Percentiles rank a stretch among this genome's conserved stretches.
These are phyloP conservation scores for Trametes elegans DNA, from an alignment of 768 basidiomycete genomes.

Conservation along the genomic window DNA sequence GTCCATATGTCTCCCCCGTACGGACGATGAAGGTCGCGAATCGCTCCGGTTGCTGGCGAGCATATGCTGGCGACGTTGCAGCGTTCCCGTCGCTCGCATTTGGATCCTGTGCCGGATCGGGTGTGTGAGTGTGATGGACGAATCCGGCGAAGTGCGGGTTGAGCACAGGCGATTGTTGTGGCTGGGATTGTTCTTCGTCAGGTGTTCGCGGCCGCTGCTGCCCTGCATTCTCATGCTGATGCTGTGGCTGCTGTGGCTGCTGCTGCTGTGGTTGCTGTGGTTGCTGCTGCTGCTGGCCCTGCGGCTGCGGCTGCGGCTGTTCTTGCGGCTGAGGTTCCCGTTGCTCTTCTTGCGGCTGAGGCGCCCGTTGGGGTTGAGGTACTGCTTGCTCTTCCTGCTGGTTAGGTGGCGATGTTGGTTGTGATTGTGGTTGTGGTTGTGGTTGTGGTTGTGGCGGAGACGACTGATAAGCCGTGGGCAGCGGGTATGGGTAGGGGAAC, in stretches of 20 bases:
- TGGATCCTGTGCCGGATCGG: not conserved
- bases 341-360: not conserved
- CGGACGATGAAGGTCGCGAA: slow-evolving; percentile 14
- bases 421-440: not conserved
- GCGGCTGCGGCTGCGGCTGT: not conserved
- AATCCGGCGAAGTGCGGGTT: no score
- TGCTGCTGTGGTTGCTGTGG: not conserved
- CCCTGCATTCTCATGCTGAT: no score
- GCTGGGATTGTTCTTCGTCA: no score
- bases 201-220: not conserved
- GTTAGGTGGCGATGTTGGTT: not conserved
- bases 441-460: not conserved
- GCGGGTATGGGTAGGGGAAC: not conserved
- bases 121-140: no score
- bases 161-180: no score
- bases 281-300: not conserved
- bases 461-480: slow-evolving; percentile 2
- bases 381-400: no score
- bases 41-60: not conserved
- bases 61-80: not conserved
- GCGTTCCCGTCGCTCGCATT: not conserved
- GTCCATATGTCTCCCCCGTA: slow-evolving; percentile 12
- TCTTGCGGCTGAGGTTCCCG: not conserved
- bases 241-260: not conserved
- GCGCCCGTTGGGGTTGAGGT: not conserved